Evolutionary conservation across 108 stramenopile species (phyloP).

Genomic region (Licmophora abbreviata): DNA sequence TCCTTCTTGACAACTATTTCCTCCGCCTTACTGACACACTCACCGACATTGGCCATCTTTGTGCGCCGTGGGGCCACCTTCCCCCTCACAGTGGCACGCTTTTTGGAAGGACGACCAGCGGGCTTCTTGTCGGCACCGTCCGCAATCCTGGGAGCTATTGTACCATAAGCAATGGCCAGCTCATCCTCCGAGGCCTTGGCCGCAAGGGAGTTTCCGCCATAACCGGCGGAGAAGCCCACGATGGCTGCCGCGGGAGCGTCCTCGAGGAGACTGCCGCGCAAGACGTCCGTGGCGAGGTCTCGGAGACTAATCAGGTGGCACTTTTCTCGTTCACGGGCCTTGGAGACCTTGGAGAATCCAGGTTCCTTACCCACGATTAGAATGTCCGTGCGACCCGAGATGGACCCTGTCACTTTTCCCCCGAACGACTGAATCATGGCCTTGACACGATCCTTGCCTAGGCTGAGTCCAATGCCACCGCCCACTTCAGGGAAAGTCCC

Average conservation of each 20-base stretch:
- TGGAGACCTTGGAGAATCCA: constrained; percentile 36
- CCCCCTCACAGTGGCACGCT: too few relatives aligned
- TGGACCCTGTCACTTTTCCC: constrained; percentile 27
- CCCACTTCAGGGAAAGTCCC: constrained; percentile 55
- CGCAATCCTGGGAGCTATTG: background rate
- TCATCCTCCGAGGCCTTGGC: background rate
- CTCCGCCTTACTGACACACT: too few relatives aligned
- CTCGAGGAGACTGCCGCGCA: background rate
- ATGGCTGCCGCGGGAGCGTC: background rate
- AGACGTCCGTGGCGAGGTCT: background rate
- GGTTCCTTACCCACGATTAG: constrained; percentile 51
- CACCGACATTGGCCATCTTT: too few relatives aligned
- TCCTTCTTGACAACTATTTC: too few relatives aligned
- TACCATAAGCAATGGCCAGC: background rate
- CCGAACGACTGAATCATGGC: constrained; percentile 40
- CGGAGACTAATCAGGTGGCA: constrained; percentile 4
- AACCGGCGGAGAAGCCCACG: background rate
- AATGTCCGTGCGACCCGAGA: constrained; percentile 43
- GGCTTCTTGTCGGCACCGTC: constrained; percentile 1
- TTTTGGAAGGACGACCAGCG: too few relatives aligned
- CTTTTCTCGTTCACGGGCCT: constrained; percentile 16
- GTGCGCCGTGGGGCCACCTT: too few relatives aligned
- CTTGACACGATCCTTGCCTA: constrained; percentile 37
- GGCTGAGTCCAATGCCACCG: constrained; percentile 39
- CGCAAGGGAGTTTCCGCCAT: background rate